phyloP scores from a whole-genome alignment of 805 yeast genomes.

The Yamadazyma endophytica region DNA sequence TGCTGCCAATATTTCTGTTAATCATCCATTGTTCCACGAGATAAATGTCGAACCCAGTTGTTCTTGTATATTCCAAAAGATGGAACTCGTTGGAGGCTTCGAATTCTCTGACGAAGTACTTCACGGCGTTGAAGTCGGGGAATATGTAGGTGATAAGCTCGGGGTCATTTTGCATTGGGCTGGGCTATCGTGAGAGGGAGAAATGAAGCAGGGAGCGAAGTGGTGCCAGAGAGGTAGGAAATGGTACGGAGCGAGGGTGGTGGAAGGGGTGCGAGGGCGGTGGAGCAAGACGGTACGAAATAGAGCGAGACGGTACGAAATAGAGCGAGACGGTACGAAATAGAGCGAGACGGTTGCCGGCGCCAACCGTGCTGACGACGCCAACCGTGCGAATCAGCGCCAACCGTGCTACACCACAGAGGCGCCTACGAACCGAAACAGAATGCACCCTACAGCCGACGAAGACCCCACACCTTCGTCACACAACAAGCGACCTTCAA shows the following conservation, averaged over 20 bases:
- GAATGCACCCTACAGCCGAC: too few species aligned
- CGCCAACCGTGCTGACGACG: too few species aligned
- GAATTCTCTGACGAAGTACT: conserved; percentile 40
- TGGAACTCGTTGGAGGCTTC: conserved; percentile 30
- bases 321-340: not conserved
- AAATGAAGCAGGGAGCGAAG: not conserved
- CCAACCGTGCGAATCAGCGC: too few species aligned
- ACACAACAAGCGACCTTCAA: too few species aligned
- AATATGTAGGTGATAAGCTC: conserved; percentile 38
- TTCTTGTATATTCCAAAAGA: conserved; percentile 41
- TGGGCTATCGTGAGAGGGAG: not conserved
- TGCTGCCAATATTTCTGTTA: conserved; percentile 59
- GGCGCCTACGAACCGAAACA: too few species aligned
- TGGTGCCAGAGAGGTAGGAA: not conserved
- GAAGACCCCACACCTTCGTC: too few species aligned
- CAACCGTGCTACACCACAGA: too few species aligned
- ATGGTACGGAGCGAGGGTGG: not conserved
- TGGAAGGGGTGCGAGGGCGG: not conserved
- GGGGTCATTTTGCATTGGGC: too few species aligned
- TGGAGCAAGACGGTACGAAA: not conserved
- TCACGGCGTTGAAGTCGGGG: conserved; percentile 58
- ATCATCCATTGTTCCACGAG: conserved; percentile 94
- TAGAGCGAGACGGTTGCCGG: too few species aligned
- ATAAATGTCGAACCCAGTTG: conserved; percentile 81
- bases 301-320: not conserved